Evolutionary conservation across 345 rosid genomes (phyloP), one percentile per base, ranked within the genome.

Genomic region (Iberis pinnata): DNA sequence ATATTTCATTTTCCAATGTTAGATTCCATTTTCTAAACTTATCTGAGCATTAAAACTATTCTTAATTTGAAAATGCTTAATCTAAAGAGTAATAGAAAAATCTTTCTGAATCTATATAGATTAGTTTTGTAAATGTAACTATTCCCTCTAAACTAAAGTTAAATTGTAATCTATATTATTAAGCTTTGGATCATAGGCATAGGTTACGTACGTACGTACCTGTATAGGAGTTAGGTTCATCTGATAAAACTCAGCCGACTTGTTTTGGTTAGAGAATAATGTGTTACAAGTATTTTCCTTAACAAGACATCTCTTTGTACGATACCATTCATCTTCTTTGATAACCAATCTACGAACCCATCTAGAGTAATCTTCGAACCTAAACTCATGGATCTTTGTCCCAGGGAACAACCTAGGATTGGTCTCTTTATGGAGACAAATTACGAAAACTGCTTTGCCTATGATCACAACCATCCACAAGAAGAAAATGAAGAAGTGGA

Each of bases 281-380:
- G n/a, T 32, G 55, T 32, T 53, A 60, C 71, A 67, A 35, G 46
- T 50, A 53, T 60, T 60, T 14, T 17, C 43, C 11, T 53, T 59
- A 32, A 52, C 55, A 53, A 67, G 61, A 40, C 71, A 67, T 60
- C 66, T 67, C 18, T 48, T 60, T 3, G 32, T 67, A 44, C 71
- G 71, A 39, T 67, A 53, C 71, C 66, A 67, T 31, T 67, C 66
- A 44, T 67, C 71, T 15, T 67, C 50, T 54, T 67, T 67, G 10
- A 67, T 40, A 18, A 67, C 56, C 56, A 67, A 37, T 38, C 71
- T 60, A 46, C 56, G 56, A 31, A 67, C 65, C 71, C 71, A 60
- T 37, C 56, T 61, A 22, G 71, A 67, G 56, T 60, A 67, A 45
- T 67, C 71, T 0, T 67, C 66, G 5, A 46, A 15, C 56, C 61